Evolutionary conservation across 2,329 filamentous ascomycete genomes (phyloP).

Genomic region (Botrytis galanthina): DNA sequence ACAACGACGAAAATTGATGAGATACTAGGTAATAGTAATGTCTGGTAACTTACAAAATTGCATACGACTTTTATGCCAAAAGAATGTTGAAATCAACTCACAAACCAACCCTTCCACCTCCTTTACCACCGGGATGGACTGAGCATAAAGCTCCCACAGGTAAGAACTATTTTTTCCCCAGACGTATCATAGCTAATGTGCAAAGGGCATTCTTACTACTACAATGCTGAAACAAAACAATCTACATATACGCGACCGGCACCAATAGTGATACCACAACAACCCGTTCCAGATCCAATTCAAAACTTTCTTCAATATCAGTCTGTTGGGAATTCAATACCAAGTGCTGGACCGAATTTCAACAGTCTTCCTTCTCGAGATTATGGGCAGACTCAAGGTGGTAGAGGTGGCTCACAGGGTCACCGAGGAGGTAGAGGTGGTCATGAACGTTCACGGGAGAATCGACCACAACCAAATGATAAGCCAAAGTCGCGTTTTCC

Average conservation of each 20-base stretch:
- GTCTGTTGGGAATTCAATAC: conserved; percentile 42
- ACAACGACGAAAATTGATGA: not conserved
- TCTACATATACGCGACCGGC: conserved; percentile 84
- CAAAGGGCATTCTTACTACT: conserved; percentile 76
- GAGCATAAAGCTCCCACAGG: conserved; percentile 82
- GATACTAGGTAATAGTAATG: not conserved
- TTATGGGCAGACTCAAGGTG: conserved; percentile 31
- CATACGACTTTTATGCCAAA: conserved; percentile 16
- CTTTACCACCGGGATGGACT: conserved; percentile 81
- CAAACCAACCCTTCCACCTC: conserved; percentile 52
- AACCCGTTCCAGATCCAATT: conserved; percentile 35
- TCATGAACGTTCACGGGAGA: conserved; percentile 48
- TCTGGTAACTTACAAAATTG: not conserved
- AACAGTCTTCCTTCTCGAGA: conserved; percentile 28
- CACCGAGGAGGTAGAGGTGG: conserved; percentile 51
- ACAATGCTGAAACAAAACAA: conserved; percentile 75
- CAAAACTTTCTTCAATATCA: conserved; percentile 46
- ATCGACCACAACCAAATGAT: conserved; percentile 66
- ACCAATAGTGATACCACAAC: conserved; percentile 33
- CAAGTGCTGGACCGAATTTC: conserved; percentile 39
- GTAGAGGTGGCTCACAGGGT: conserved; percentile 44
- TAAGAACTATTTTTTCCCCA: not conserved
- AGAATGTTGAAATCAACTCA: conserved; percentile 77
- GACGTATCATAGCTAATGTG: not conserved
- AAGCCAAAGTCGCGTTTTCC: conserved; percentile 74